Base-by-base conservation (phyloP, 2,329 filamentous ascomycete species). In the Elsinoe australis region DNA sequence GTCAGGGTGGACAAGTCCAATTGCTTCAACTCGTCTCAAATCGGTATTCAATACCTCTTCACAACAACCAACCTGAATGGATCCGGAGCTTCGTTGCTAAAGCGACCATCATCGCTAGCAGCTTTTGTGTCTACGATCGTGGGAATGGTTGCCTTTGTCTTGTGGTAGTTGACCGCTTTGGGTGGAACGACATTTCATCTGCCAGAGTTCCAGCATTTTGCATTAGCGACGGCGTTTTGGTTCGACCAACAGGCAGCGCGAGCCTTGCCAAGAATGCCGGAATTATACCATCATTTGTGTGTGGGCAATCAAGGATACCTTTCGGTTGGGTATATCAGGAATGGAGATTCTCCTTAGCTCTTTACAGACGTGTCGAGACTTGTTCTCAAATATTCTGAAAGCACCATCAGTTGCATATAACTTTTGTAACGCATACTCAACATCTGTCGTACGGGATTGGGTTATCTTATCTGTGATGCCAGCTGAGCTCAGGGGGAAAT, bases 1-100 rank as follows among this genome's bases (percentile, higher is more conserved):
- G 71, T 71, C 49, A 72, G 83, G 56, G 85, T 95, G 55, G 94
- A 85, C 62, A 71, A 74, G 51, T 75, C 79, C 10, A 95, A 95
- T 68, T 96, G 90, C 74, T 88, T 83, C 73, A 96, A 96, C 71
- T 86, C 82, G 51, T 80, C 77, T 36, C 53, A 86, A 49, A 80
- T 95, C 57, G 76, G 77, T 54, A 89, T 92, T 71, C 76, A 85
- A 48, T 74, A 82, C 54, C 72, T 95, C 55, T 95, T 87, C 71
- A 80, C 83, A 0, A 66, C 67, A 2, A 62, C 62, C 2, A 63
- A 59, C 15, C 53, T 62, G 19, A 28, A 34, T 18, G 33, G 33
- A 17, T 48, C 45, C 7, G 33, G 31, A 17, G 45, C 45, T 5
- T 36, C 31, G 18, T 35, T 18, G n/a, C 17, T 35, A 4, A 10